A percentile compares a stretch with the other conserved stretches of the same genome.
These are phyloP conservation scores for Chaetomium tenue DNA, from an alignment of 495 filamentous ascomycete genomes.

Conservation along the genomic window DNA sequence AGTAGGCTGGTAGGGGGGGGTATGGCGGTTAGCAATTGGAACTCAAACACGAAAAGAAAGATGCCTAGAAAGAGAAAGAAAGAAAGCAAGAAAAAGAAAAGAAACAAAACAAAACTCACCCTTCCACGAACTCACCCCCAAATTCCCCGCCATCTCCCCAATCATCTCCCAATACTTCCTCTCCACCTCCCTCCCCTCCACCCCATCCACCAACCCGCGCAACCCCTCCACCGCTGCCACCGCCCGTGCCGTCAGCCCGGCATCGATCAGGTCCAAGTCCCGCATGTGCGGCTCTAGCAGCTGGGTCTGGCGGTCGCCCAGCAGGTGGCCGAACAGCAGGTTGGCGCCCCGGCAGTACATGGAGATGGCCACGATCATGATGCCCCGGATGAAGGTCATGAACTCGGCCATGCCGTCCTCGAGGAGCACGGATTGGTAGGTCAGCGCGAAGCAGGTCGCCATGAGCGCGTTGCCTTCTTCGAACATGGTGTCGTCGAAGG, in stretches of 20 bases:
- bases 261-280: slow-evolving; percentile 35
- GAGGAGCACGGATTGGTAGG: slow-evolving; percentile 59
- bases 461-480: slow-evolving; percentile 52
- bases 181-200: slow-evolving; percentile 33
- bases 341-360: slow-evolving; percentile 46
- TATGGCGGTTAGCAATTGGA: not conserved
- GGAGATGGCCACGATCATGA: slow-evolving; percentile 52
- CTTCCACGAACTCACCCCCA: slow-evolving; percentile 36
- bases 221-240: slow-evolving; percentile 38
- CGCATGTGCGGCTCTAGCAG: slow-evolving; percentile 39
- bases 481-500: slow-evolving; percentile 16
- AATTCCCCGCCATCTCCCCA: slow-evolving; percentile 32
- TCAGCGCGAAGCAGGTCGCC: slow-evolving; percentile 59
- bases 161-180: slow-evolving; percentile 37
- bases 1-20: slow-evolving; percentile 37
- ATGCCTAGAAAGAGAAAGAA: not conserved
- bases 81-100: not conserved
- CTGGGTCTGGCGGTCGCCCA: slow-evolving; percentile 34
- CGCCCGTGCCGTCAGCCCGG: slow-evolving; percentile 40
- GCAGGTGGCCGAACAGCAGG: slow-evolving; percentile 49
- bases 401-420: slow-evolving; percentile 61
- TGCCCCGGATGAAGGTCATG: slow-evolving; percentile 61
- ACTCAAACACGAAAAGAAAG: not conserved
- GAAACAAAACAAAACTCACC: slow-evolving; percentile 25
- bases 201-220: slow-evolving; percentile 29